A percentile compares a stretch with the other conserved stretches of the same genome.
Conservation (phyloP, 768 basidiomycete genomes). For the Trametes cubensis region DNA sequence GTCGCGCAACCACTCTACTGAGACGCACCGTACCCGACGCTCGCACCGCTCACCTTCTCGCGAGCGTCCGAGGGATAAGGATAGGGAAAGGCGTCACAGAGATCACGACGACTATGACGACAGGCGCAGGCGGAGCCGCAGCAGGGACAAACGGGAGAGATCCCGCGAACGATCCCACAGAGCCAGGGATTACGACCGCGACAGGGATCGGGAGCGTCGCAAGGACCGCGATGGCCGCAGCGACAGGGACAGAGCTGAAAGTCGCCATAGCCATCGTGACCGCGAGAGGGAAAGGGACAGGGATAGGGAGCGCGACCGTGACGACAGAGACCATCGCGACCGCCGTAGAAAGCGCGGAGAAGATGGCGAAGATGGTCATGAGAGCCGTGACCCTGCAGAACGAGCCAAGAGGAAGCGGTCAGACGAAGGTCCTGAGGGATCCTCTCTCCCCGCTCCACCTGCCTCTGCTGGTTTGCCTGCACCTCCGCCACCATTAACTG, state of each 20-base stretch:
- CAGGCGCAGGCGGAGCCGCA: conserved; percentile 64
- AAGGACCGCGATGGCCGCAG: conserved; percentile 48
- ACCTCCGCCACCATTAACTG: conserved; percentile 49
- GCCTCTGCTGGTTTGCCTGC: conserved; percentile 47
- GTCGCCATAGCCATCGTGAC: conserved; percentile 59
- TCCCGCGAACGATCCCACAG: conserved; percentile 41
- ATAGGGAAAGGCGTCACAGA: conserved; percentile 50
- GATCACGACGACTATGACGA: conserved; percentile 58
- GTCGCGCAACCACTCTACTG: conserved; percentile 75
- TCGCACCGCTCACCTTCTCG: conserved; percentile 75
- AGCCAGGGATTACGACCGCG: conserved; percentile 50
- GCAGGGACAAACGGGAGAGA: conserved; percentile 47
- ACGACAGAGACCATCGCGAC: conserved; percentile 51
- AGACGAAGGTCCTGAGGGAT: conserved; percentile 54
- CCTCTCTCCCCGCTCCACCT: conserved; percentile 48
- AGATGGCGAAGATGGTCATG: conserved; percentile 53
- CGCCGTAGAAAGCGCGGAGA: conserved; percentile 72
- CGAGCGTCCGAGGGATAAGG: conserved; percentile 50
- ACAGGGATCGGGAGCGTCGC: conserved; percentile 40
- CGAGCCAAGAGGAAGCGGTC: conserved; percentile 68
- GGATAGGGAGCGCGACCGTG: conserved; percentile 33
- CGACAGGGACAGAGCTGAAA: conserved; percentile 52
- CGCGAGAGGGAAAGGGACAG: conserved; percentile 45
- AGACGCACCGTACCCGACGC: conserved; percentile 70
- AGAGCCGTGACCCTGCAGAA: conserved; percentile 44